Base-by-base conservation (phyloP, 345 rosid species). In the Eucalyptus sideroxylon region DNA sequence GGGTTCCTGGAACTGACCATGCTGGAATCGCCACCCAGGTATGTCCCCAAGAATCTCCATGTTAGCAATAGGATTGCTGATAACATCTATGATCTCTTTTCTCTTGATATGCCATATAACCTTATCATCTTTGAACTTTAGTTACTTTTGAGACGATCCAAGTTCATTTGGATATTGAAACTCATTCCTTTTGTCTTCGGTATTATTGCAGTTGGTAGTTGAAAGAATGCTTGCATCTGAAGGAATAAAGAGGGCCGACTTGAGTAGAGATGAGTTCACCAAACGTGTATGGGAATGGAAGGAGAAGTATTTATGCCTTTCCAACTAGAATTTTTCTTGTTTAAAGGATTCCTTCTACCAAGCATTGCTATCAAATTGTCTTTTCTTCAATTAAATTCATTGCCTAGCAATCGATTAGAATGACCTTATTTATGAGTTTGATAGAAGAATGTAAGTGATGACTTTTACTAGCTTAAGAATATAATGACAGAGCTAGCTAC, bases 1-100 rank as follows among this genome's bases (percentile, higher is more conserved):
- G 99, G 99, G 93, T 98, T 93, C 99, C 99, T 56, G 99, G 99
- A 88, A 95, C 99, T 87, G 99, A 98, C 93, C 99, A 98, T 95
- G 99, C 99, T 88, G 99, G 99, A 80, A 98, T 97, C 86, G 99
- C 99, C 89, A 97, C 99, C 87, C 99, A 96, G 99, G 99, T 98
- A 88, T 85, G 45, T 80, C 89, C 87, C 67, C 87, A 15, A 72
- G 50, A 56, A 86, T n/a, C 69, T 86, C 81, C 27, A 50, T 88
- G 30, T 59, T 24, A 3, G 8, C 10, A 34, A 10, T 51, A 40
- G 23, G 42, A 21, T 26, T 86, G 44, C 44, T n/a, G 37, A 51
- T 31, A 45, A 34, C 50, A 87, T 59, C 50, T 69, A 34, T 69
- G 81, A 69, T 69, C 24, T 69, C 81, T 69, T 69, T 69, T 69